Evolutionary conservation across 176 grass and related monocot species (phyloP).

Genomic region (Cenchrus americanus): DNA sequence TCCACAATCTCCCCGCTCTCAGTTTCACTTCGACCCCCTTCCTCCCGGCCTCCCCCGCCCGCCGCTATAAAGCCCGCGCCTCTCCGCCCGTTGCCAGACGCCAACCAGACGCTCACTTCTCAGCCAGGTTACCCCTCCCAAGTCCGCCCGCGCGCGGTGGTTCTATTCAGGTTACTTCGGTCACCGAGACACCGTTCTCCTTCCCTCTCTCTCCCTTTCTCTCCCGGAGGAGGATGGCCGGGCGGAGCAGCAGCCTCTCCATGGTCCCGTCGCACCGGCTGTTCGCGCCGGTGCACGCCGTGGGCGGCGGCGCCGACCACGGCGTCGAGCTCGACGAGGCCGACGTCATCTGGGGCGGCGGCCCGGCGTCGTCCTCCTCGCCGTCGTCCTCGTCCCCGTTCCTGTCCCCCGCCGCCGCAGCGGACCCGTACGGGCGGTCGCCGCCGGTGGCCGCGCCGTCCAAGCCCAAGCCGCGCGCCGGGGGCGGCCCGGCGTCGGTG

Average conservation of each 20-base stretch:
- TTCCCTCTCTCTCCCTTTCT: too few relatives aligned
- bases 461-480: conserved; percentile 33
- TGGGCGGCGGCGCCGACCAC: not conserved
- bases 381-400: conserved; percentile 36
- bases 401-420: conserved; percentile 13
- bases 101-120: conserved; percentile 18
- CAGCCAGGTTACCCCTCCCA: not conserved
- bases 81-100: not conserved
- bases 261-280: conserved; percentile 58
- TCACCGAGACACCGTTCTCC: not conserved
- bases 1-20: conserved; percentile 47
- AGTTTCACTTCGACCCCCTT: not conserved
- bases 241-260: conserved; percentile 55
- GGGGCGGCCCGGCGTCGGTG: conserved; percentile 45
- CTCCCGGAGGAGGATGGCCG: conserved; percentile 53
- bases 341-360: conserved; percentile 73
- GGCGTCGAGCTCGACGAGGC: conserved; percentile 57
- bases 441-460: conserved; percentile 35
- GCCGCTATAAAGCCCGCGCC: conserved; percentile 54
- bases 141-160: not conserved
- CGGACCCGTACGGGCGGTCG: conserved; percentile 28
- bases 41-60: not conserved
- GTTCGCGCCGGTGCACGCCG: conserved; percentile 56
- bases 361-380: not conserved
- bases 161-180: not conserved